Evolutionary conservation across 805 yeast genomes (phyloP).

Genomic region (Zygotorulaspora florentina): DNA sequence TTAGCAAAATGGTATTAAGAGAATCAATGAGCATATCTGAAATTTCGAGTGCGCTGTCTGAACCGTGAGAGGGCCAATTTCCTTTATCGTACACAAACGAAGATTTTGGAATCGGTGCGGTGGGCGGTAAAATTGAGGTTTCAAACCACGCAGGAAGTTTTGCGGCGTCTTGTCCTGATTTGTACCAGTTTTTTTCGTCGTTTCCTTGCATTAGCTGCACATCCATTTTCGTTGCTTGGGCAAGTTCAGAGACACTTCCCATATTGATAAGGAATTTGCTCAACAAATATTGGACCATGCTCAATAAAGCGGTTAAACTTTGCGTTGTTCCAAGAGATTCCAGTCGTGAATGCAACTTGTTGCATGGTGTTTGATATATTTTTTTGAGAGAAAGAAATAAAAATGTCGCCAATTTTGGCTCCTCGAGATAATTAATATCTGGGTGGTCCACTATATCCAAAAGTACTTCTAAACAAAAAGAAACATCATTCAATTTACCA

Average conservation of each 20-base stretch:
- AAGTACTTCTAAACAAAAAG: conserved; percentile 23
- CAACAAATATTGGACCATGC: conserved; percentile 25
- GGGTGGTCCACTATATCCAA: conserved; percentile 37
- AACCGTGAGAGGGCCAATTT: conserved; percentile 4
- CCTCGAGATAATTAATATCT: conserved; percentile 24
- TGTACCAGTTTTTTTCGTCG: conserved; percentile 13
- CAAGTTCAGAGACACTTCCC: conserved; percentile 11
- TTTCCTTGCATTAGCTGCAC: conserved; percentile 5
- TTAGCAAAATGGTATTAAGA: conserved; percentile 13
- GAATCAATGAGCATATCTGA: conserved; percentile 16
- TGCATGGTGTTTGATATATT: conserved; percentile 11
- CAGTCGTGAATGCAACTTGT: conserved; percentile 20
- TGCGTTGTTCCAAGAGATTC: conserved; percentile 25
- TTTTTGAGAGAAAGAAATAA: conserved; percentile 19
- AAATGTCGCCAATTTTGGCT: conserved; percentile 20
- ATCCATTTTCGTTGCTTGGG: conserved; percentile 1
- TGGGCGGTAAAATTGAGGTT: conserved; percentile 20
- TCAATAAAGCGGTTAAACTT: conserved; percentile 23
- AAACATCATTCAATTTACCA: neutral
- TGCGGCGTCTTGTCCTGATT: conserved; percentile 2
- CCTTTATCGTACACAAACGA: conserved; percentile 25
- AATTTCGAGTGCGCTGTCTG: conserved; percentile 8
- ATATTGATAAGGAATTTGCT: conserved; percentile 21
- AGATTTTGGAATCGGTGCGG: conserved; percentile 34
- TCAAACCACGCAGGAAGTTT: conserved; percentile 28